These are phyloP conservation scores for Lupinus albus DNA, from an alignment of 306 rosid genomes.

Conservation along the genomic window DNA sequence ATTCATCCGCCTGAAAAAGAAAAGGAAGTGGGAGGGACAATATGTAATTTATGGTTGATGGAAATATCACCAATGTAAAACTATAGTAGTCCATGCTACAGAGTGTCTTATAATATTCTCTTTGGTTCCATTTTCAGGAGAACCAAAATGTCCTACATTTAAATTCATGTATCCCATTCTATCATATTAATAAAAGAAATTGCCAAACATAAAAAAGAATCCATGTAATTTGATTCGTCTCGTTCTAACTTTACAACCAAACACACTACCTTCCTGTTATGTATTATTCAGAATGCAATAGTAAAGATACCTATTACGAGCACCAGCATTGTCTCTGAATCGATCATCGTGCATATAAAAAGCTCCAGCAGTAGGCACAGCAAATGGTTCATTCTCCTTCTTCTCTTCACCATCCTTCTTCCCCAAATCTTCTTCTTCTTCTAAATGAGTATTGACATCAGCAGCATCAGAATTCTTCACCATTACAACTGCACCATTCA, in stretches of 20 bases:
- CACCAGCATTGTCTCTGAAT: constrained; percentile 79
- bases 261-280: too few species aligned
- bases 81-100: neutral
- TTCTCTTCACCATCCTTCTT: constrained; percentile 65
- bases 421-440: constrained; percentile 40
- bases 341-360: constrained; percentile 97
- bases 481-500: constrained; percentile 36
- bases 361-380: constrained; percentile 97
- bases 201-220: neutral
- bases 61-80: neutral
- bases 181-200: too few species aligned
- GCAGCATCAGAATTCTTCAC: constrained; percentile 52
- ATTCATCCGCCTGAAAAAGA: constrained; percentile 48
- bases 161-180: too few species aligned
- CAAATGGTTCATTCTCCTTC: constrained; percentile 91
- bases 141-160: too few species aligned
- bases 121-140: too few species aligned
- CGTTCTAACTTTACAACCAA: too few species aligned
- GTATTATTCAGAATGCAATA: neutral
- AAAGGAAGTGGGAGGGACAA: neutral
- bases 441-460: constrained; percentile 49
- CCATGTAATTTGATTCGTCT: neutral
- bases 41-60: neutral
- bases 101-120: too few species aligned
- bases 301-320: constrained; percentile 67